Percentiles rank a stretch among this genome's conserved stretches.
phyloP scores from a whole-genome alignment of 345 rosid species.

The Bruguiera gymnorhiza region DNA sequence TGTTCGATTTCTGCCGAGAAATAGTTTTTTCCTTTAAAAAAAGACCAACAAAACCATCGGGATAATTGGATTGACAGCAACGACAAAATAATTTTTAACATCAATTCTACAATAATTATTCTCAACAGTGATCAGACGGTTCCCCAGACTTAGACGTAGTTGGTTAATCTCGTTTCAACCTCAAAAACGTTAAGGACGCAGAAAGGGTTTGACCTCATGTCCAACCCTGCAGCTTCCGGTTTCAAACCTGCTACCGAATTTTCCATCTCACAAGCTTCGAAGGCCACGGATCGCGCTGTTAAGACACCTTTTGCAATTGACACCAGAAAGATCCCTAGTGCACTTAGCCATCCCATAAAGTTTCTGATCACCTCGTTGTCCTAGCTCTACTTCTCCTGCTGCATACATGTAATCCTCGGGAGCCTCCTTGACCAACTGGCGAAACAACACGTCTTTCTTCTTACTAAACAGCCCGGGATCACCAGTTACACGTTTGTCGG shows the following conservation, averaged over 20 bases:
- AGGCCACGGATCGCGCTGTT: slow-evolving; percentile 37
- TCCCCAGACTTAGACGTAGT: too few species aligned
- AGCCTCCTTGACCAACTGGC: slow-evolving; percentile 26
- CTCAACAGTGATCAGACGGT: too few species aligned
- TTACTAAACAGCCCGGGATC: too few species aligned
- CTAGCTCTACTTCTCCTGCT: slow-evolving; percentile 38
- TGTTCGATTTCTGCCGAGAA: too few species aligned
- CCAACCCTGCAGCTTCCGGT: slow-evolving; percentile 61
- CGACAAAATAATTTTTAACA: too few species aligned
- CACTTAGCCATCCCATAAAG: slow-evolving; percentile 67
- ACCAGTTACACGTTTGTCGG: background rate
- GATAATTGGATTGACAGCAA: too few species aligned
- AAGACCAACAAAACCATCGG: too few species aligned
- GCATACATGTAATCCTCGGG: slow-evolving; percentile 37
- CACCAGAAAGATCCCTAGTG: slow-evolving; percentile 46
- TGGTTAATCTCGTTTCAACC: too few species aligned
- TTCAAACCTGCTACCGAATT: slow-evolving; percentile 59
- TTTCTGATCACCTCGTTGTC: slow-evolving; percentile 2
- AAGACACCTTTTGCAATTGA: slow-evolving; percentile 50
- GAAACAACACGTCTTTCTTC: background rate
- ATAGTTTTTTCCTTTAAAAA: too few species aligned
- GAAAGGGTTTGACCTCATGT: slow-evolving; percentile 62
- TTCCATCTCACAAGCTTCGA: slow-evolving; percentile 60
- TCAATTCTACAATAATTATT: too few species aligned
- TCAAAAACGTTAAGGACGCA: too few species aligned